Evolutionary conservation across 345 rosid genomes (phyloP), one percentile per base, ranked within the genome.

Genomic region (Jatropha curcas): DNA sequence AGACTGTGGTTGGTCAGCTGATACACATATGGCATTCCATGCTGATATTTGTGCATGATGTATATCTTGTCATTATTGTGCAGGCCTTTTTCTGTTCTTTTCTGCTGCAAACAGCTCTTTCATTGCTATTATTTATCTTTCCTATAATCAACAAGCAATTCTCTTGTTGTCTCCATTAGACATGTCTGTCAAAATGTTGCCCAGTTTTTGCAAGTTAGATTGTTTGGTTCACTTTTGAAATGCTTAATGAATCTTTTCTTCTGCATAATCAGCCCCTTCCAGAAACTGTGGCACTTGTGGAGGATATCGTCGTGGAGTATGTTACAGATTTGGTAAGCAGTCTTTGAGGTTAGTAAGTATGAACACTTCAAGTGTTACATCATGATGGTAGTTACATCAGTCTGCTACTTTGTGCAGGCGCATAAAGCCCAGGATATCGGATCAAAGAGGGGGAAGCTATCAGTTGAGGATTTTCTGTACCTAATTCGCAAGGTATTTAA

Each of bases 381-480:
- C 66, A 35, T 24, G 34, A 25, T 43, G 20, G 33, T 20, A 65
- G 63, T 28, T n/a, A 58, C 43, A 2, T 14, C 19, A 14, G 3
- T 28, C 11, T 65, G 7, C 25, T 16, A 50, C 46, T 45, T 27
- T 50, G 51, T 68, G 56, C 77, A 92, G 99, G 87, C 96, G 24
- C 96, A 90, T 71, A 95, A 91, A 81, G 96, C 97, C 33, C 98
- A 89, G 73, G 99, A 92, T 62, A 77, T 88, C 22, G 96, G 99
- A 68, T 78, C 98, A 33, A 88, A 88, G 77, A 84, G 97, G 73
- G 97, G 94, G 71, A 95, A 92, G 71, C 82, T 89, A 34, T 76
- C 87, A 8, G 92, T 95, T 67, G 99, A 89, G 82, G 97, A 95
- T 86, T 92, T 91, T 76, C 81, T 95, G 67, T 91, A 87, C 75